A percentile compares a stretch with the other conserved stretches of the same genome.
These are phyloP conservation scores for Plasmodium fragile DNA, from an alignment of 169 alveolate genomes.

Conservation along the genomic window DNA sequence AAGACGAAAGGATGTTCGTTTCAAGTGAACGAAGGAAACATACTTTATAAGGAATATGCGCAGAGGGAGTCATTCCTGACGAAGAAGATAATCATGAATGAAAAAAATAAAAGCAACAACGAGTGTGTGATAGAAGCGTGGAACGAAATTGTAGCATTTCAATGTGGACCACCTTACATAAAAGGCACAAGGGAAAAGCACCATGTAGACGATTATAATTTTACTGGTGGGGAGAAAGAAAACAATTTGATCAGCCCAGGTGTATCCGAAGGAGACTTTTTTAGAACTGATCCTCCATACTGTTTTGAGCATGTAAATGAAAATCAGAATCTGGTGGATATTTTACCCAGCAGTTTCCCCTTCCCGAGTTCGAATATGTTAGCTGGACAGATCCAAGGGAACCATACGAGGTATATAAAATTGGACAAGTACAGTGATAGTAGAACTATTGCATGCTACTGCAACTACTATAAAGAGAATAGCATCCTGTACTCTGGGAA, in stretches of 20 bases:
- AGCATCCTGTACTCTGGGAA: slow-evolving; percentile 31
- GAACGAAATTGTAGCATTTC: slow-evolving; percentile 62
- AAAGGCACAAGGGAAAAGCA: neutral
- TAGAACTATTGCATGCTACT: slow-evolving; percentile 18
- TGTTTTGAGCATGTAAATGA: slow-evolving; percentile 65
- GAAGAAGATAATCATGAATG: slow-evolving; percentile 18
- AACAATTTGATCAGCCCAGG: neutral
- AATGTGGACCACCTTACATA: slow-evolving; percentile 68
- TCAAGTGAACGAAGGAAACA: slow-evolving; percentile 20
- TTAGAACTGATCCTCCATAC: slow-evolving; percentile 31
- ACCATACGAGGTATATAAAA: slow-evolving; percentile 48
- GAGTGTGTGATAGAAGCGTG: slow-evolving; percentile 39
- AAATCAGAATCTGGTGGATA: neutral
- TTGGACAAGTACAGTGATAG: neutral
- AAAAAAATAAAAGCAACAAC: neutral
- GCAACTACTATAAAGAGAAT: slow-evolving; percentile 26
- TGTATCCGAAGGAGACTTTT: neutral
- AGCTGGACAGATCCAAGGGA: neutral
- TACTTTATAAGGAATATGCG: slow-evolving; percentile 27
- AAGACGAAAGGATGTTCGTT: slow-evolving; percentile 71
- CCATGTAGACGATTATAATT: neutral
- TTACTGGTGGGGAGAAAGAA: neutral
- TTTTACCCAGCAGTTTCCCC: slow-evolving; percentile 6
- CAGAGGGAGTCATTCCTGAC: slow-evolving; percentile 40
- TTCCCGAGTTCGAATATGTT: slow-evolving; percentile 24